Percentiles rank a stretch among this genome's conserved stretches.
Evolutionary conservation across 2,329 filamentous ascomycete genomes (phyloP).

Genomic region (Fusarium sp.): DNA sequence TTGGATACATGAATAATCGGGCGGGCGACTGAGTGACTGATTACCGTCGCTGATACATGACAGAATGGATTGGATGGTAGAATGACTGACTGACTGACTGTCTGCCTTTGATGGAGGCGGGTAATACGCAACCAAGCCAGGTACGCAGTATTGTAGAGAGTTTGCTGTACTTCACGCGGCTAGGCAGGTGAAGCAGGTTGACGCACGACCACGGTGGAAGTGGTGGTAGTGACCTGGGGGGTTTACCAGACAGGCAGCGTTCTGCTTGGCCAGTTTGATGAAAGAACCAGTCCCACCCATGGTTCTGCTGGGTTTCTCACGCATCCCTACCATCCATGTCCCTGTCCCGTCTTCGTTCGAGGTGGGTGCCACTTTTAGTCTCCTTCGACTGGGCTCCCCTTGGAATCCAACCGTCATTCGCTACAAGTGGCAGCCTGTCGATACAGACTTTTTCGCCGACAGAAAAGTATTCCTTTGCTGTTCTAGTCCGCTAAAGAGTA

Average conservation of each 20-base stretch:
- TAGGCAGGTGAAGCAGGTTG: conserved; percentile 19
- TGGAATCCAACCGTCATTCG: conserved; percentile 28
- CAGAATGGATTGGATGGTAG: background rate
- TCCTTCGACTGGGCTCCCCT: conserved; percentile 12
- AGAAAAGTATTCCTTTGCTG: conserved; percentile 15
- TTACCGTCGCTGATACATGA: background rate
- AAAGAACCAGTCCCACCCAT: conserved; percentile 21
- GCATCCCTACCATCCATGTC: conserved; percentile 26
- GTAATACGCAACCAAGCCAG: conserved; percentile 16
- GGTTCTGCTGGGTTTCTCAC: conserved; percentile 35
- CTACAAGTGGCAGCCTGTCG: conserved; percentile 9
- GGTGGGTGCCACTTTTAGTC: conserved; percentile 22
- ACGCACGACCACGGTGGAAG: conserved; percentile 36
- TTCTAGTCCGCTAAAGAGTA: background rate
- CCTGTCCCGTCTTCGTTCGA: conserved; percentile 13
- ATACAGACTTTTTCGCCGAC: conserved; percentile 11
- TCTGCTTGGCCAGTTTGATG: conserved; percentile 32
- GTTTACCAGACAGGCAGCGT: conserved; percentile 8
- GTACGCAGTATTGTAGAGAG: conserved; percentile 6
- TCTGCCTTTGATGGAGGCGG: conserved; percentile 11
- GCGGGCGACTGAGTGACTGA: background rate
- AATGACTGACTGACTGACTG: background rate
- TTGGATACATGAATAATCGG: background rate
- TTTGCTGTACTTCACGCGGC: conserved; percentile 4
- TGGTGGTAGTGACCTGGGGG: conserved; percentile 34